A percentile compares a stretch with the other conserved stretches of the same genome.
Evolutionary conservation across 129 eudicot species (phyloP).

Genomic region (Ambrosia artemisiifolia): DNA sequence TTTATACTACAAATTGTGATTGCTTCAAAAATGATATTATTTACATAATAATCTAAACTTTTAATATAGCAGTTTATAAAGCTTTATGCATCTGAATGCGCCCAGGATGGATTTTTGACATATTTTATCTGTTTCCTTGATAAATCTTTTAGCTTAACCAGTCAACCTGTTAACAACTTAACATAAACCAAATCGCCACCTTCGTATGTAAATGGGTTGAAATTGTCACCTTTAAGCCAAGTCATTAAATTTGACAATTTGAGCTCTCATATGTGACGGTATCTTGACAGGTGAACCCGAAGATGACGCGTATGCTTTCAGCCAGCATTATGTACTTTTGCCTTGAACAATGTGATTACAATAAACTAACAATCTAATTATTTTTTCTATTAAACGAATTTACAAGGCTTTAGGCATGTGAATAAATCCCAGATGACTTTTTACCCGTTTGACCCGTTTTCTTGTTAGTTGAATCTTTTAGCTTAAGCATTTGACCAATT

Average conservation of each 20-base stretch:
- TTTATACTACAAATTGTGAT: neutral
- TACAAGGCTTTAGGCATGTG: too few species aligned
- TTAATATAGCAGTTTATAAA: neutral
- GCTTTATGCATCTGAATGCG: neutral
- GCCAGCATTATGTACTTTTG: slow-evolving; percentile 89
- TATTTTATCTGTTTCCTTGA: neutral
- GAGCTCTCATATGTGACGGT: neutral
- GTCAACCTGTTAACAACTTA: neutral
- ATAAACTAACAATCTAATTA: neutral
- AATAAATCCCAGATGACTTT: neutral
- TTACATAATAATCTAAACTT: neutral
- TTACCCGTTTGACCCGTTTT: neutral
- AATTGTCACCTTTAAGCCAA: neutral
- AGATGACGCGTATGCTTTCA: slow-evolving; percentile 63
- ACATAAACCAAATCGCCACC: neutral
- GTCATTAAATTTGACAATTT: neutral
- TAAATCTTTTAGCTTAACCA: neutral
- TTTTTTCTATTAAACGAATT: neutral
- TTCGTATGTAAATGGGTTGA: neutral
- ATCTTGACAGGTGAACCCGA: slow-evolving; percentile 28
- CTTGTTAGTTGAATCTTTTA: neutral
- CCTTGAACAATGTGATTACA: slow-evolving; percentile 65
- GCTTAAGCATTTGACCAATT: neutral
- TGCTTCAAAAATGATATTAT: neutral
- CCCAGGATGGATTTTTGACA: neutral